Conservation (phyloP, 108 stramenopile genomes). For the Stephanodiscus triporus region DNA sequence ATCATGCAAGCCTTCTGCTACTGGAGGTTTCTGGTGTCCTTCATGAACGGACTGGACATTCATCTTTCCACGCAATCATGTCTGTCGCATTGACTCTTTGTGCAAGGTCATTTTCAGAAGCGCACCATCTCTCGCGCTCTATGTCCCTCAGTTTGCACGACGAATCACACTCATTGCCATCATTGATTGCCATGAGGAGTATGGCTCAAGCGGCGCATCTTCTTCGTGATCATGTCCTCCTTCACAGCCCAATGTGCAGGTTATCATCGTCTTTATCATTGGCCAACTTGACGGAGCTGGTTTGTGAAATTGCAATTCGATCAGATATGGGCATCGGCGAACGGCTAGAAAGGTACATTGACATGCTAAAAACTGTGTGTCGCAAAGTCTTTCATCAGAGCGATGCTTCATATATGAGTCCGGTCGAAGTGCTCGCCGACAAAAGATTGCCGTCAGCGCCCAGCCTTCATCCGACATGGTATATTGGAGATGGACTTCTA, state of each 20-base stretch:
- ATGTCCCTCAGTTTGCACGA: slow-evolving; percentile 7
- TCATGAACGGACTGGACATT: slow-evolving; percentile 33
- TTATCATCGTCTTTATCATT: slow-evolving; percentile 49
- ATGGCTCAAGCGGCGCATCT: slow-evolving; percentile 57
- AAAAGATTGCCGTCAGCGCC: slow-evolving; percentile 32
- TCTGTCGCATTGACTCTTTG: slow-evolving; percentile 46
- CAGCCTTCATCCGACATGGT: slow-evolving; percentile 72
- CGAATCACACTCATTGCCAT: slow-evolving; percentile 10
- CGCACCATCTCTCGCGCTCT: slow-evolving; percentile 32
- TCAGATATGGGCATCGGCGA: slow-evolving; percentile 80
- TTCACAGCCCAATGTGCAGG: slow-evolving; percentile 36
- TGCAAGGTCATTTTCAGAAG: slow-evolving; percentile 30
- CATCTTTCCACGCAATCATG: slow-evolving; percentile 41
- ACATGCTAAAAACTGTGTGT: slow-evolving; percentile 27
- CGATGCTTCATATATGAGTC: too few species aligned
- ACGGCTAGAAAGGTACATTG: slow-evolving; percentile 52
- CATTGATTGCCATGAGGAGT: slow-evolving; percentile 51
- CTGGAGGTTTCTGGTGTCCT: slow-evolving; percentile 50
- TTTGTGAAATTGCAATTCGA: slow-evolving; percentile 58
- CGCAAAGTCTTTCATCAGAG: too few species aligned
- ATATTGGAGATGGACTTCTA: slow-evolving; percentile 86
- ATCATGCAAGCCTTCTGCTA: slow-evolving; percentile 40
- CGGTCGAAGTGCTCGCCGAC: slow-evolving; percentile 3
- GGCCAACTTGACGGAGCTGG: slow-evolving; percentile 56
- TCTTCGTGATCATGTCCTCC: slow-evolving; percentile 60